Evolutionary conservation across 2,329 filamentous ascomycete species (phyloP), one percentile per base, ranked within the genome.

Genomic region (Alternaria consortialis): DNA sequence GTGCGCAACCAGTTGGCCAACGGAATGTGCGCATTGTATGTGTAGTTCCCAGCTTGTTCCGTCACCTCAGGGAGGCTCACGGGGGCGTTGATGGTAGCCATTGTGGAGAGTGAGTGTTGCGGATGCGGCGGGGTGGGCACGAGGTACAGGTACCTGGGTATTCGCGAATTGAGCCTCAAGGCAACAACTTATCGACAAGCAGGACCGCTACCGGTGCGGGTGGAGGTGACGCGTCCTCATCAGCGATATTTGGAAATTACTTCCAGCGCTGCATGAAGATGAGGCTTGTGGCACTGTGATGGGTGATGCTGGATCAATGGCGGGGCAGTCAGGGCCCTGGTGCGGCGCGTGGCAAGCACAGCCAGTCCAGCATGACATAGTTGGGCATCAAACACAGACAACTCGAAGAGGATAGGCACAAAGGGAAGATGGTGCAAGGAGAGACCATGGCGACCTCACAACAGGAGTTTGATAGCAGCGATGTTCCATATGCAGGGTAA

Each of bases 1-100:
- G 93, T 91, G 36, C 93, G 87, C 29, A 93, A 82, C 91, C 93
- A 97, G 77, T 91, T 89, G 67, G 90, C 90, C 58, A 98, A 84
- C 3, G 90, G 87, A 53, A 97, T 90, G 32, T 86, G 85, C 2
- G 86, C 85, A 76, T 93, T 92, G 81, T 94, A 98, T 58, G 91
- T 88, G 76, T 95, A 97, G 66, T 90, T 87, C 65, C 89, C 85
- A 3, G 94, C 95, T 68, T 90, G 88, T 31, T 86, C 84, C 11
- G 90, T 87, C 62, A 98, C 90, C 74, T 96, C 91, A 72, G 90
- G 89, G 58, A 95, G 86, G 67, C 85, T 93, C 79, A 90, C 81
- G 40, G 93, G 93, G 37, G 69, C 71, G 57, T 67, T 70, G 57
- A 69, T 53, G 11, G 73, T 71, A 17, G 72, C 69, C 76, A 79